Conservation (phyloP, 2,329 filamentous ascomycete species). For the Aspergillus thermomutatus region DNA sequence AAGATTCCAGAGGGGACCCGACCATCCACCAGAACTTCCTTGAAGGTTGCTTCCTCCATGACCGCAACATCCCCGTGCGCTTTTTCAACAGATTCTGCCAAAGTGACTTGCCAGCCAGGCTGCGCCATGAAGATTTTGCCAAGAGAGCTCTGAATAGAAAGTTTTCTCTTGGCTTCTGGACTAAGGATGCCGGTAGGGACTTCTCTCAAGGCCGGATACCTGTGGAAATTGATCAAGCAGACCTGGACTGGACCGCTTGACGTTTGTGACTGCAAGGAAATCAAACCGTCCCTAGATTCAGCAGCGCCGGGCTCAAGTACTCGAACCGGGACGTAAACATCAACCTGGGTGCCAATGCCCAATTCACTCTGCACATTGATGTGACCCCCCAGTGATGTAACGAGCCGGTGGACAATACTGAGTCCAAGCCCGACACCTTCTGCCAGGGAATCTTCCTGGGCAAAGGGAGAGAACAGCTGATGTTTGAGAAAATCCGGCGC, state of each 20-base stretch:
- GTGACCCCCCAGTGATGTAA: conserved; percentile 53
- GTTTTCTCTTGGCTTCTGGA: conserved; percentile 23
- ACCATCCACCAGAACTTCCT: conserved; percentile 2
- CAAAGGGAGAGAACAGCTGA: conserved; percentile 58
- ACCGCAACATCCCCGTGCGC: conserved; percentile 21
- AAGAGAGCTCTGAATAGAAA: conserved; percentile 24
- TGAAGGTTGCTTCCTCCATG: conserved; percentile 19
- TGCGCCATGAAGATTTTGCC: conserved; percentile 15
- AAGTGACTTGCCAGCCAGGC: conserved; percentile 17
- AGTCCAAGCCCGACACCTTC: conserved; percentile 62
- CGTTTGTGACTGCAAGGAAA: not conserved
- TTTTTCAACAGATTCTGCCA: conserved; percentile 19
- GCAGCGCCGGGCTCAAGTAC: not conserved
- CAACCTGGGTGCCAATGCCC: conserved; percentile 19
- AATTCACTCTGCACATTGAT: conserved; percentile 49
- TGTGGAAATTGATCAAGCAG: conserved; percentile 24
- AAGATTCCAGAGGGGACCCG: not conserved
- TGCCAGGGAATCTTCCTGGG: conserved; percentile 56
- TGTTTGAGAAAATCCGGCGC: conserved; percentile 56
- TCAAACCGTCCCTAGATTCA: not conserved
- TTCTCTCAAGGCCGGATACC: conserved; percentile 24
- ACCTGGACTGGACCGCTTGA: not conserved
- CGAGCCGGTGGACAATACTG: conserved; percentile 57
- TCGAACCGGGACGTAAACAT: conserved; percentile 22
- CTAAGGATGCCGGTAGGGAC: conserved; percentile 24